Conservation (phyloP, 805 yeast genomes). For the Candida patagonica region DNA sequence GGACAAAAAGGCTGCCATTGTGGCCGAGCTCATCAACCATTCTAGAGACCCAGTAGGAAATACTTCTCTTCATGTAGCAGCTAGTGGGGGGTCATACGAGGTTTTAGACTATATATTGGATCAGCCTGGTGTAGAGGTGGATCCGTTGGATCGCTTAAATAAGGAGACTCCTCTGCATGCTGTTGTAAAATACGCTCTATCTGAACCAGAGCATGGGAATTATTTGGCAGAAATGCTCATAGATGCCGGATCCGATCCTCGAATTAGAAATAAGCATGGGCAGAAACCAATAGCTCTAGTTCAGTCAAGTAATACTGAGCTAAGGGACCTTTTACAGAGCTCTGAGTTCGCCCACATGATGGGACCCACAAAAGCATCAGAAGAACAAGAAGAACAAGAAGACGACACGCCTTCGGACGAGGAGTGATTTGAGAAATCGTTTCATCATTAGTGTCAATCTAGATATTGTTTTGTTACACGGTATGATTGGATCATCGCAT, state of each 20-base stretch:
- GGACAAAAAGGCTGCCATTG: conserved; percentile 17
- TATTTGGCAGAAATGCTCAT: conserved; percentile 70
- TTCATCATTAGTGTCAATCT: too few species aligned
- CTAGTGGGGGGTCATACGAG: conserved; percentile 76
- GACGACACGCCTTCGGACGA: conserved; percentile 14
- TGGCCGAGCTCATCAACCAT: conserved; percentile 50
- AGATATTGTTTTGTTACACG: too few species aligned
- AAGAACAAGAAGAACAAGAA: conserved; percentile 18
- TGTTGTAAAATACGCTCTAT: conserved; percentile 67
- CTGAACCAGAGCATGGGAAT: conserved; percentile 78
- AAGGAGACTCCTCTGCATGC: conserved; percentile 87
- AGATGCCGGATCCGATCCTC: conserved; percentile 87
- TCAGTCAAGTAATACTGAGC: conserved; percentile 41
- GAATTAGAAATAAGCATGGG: conserved; percentile 45
- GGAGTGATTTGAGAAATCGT: conserved; percentile 14
- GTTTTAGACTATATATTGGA: conserved; percentile 74
- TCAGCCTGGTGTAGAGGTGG: conserved; percentile 84
- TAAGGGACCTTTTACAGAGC: conserved; percentile 59
- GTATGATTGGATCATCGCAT: too few species aligned
- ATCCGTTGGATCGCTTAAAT: conserved; percentile 59
- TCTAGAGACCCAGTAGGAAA: conserved; percentile 72
- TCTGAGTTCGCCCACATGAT: conserved; percentile 61
- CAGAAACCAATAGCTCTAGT: conserved; percentile 70
- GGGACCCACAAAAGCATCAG: conserved; percentile 19
- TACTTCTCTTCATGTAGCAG: conserved; percentile 73